Percentiles rank a stretch among this genome's conserved stretches.
These are phyloP conservation scores for Penicillium sumatraense DNA, from an alignment of 2,329 filamentous ascomycete species.

Conservation along the genomic window DNA sequence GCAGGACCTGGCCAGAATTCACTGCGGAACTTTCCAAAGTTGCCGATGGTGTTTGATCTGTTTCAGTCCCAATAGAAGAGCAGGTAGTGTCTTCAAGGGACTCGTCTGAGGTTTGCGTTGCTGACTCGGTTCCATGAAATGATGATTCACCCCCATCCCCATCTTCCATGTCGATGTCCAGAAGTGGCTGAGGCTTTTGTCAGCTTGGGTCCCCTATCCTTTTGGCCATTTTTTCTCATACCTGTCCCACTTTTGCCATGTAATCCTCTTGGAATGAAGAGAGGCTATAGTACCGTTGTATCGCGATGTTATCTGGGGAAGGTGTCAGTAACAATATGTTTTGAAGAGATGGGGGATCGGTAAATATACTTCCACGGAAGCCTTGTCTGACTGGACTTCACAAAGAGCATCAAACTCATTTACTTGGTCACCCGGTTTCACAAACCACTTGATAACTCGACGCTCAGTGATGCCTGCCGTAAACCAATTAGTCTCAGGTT, in stretches of 20 bases:
- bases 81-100: too few relatives aligned
- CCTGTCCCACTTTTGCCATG: conserved; percentile 3
- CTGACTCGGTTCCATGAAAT: not conserved
- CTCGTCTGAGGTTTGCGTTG: not conserved
- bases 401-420: conserved; percentile 2
- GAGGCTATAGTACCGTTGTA: not conserved
- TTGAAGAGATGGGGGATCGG: not conserved
- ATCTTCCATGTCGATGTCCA: not conserved
- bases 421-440: conserved; percentile 2
- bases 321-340: not conserved
- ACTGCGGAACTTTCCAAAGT: not conserved
- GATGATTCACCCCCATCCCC: too few relatives aligned
- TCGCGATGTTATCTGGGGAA: not conserved
- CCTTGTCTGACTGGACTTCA: conserved; percentile 4
- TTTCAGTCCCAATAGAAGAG: too few relatives aligned
- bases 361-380: conserved; percentile 1
- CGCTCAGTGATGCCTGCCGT: conserved; percentile 2
- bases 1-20: not conserved
- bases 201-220: too few relatives aligned
- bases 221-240: too few relatives aligned
- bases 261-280: not conserved
- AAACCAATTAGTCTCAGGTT: not conserved
- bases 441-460: conserved; percentile 1
- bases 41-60: not conserved
- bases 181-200: not conserved